These are phyloP conservation scores for Cladosporium colombiae DNA, from an alignment of 2,329 filamentous ascomycete genomes.

Conservation along the genomic window DNA sequence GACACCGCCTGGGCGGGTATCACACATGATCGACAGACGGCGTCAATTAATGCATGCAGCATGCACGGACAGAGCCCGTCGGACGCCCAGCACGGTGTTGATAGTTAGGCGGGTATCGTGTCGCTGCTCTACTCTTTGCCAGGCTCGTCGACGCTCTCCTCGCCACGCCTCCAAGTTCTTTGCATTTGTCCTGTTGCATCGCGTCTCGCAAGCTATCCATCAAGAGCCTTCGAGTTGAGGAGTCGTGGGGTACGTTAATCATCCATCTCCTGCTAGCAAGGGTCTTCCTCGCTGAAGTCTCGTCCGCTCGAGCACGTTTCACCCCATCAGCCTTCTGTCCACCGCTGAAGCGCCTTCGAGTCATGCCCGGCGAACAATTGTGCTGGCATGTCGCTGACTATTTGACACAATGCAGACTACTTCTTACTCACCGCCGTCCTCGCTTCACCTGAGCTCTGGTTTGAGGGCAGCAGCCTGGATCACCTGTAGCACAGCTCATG, in stretches of 20 bases:
- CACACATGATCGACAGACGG: constrained; percentile 18
- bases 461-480: constrained; percentile 14
- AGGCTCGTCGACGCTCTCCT: constrained; percentile 5
- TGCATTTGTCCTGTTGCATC: constrained; percentile 7
- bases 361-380: constrained; percentile 13
- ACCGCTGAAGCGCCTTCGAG: constrained; percentile 11
- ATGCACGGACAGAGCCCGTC: constrained; percentile 16
- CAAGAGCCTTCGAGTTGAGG: not conserved
- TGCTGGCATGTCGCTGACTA: constrained; percentile 16
- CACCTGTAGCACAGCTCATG: constrained; percentile 20
- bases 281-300: not conserved
- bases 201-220: not conserved
- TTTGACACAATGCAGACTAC: constrained; percentile 3
- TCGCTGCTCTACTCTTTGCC: constrained; percentile 12
- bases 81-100: constrained; percentile 14
- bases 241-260: constrained; percentile 1
- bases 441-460: constrained; percentile 6
- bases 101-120: not conserved
- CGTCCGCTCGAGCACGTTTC: constrained; percentile 8
- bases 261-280: not conserved
- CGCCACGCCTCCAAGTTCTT: constrained; percentile 3
- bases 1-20: constrained; percentile 17
- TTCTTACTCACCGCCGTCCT: constrained; percentile 5
- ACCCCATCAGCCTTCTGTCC: constrained; percentile 3
- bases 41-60: constrained; percentile 17